These are phyloP conservation scores for Lecanicillium sp. DNA, from an alignment of 2,329 filamentous ascomycete species.

Conservation along the genomic window DNA sequence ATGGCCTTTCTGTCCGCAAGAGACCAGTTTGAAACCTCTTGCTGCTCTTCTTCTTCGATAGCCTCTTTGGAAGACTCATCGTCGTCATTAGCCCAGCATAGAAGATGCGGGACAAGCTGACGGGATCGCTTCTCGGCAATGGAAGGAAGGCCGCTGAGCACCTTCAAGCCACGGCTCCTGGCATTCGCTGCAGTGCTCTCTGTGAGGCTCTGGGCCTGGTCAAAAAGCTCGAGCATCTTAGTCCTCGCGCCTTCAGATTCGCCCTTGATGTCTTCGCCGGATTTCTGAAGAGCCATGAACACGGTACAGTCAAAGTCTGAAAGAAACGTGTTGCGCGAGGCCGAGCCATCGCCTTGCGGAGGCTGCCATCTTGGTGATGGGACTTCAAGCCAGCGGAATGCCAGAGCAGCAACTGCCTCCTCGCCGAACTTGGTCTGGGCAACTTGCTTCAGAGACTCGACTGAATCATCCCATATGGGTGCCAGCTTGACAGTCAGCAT, in stretches of 20 bases:
- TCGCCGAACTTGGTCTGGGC: conserved; percentile 65
- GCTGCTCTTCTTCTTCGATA: conserved; percentile 36
- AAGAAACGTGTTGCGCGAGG: conserved; percentile 30
- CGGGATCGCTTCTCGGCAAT: conserved; percentile 83
- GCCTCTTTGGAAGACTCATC: conserved; percentile 35
- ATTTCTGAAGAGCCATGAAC: conserved; percentile 48
- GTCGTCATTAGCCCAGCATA: conserved; percentile 65
- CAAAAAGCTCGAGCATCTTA: conserved; percentile 56
- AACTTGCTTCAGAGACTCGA: conserved; percentile 67
- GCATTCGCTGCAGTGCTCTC: conserved; percentile 47
- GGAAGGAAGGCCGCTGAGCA: conserved; percentile 64
- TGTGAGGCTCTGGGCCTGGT: conserved; percentile 51
- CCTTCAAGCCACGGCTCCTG: conserved; percentile 70
- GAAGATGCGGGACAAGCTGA: conserved; percentile 74
- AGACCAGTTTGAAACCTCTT: conserved; percentile 50
- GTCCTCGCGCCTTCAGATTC: conserved; percentile 46
- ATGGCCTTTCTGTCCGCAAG: conserved; percentile 78
- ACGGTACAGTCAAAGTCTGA: conserved; percentile 86
- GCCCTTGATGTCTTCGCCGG: conserved; percentile 43
- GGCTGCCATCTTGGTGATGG: conserved; percentile 48
- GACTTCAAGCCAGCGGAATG: conserved; percentile 68
- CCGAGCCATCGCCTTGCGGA: conserved; percentile 24
- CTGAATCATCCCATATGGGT: conserved; percentile 80
- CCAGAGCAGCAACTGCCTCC: conserved; percentile 60
- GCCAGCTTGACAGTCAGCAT: conserved; percentile 79